Evolutionary conservation across 768 basidiomycete species (phyloP), one percentile per base, ranked within the genome.

Genomic region (Obba rivulosa): DNA sequence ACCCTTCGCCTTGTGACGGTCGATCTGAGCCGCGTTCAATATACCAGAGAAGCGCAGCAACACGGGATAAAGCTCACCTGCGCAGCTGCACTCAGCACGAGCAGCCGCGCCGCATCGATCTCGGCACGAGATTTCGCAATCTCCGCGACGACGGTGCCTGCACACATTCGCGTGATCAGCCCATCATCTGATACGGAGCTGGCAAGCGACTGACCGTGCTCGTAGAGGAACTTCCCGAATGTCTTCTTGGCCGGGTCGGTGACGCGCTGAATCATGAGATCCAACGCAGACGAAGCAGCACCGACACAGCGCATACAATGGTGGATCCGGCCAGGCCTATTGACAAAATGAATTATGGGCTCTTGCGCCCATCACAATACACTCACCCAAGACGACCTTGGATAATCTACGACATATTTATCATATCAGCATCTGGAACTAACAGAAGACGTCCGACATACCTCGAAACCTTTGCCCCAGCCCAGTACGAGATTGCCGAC

Each of bases 261-360:
- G 20, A 94, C 92, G 8, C 96, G 81, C 57, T 84, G 79, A 39
- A 99, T 76, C 81, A 97, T 83, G 43, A 88, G 68, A 60, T 96
- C 91, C 48, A 98, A 70, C 2, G 95, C 87, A 20, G 79, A 75
- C 51, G 85, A 81, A 1, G 96, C 96, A 18, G 78, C 78, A 18
- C 96, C 96, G 49, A 99, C 90, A 8, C 91, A 88, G 34, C 96
- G 83, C 96, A 99, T 99, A 74, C 95, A 96, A 62, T 94, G 91
- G 60, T 95, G 93, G 58, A 95, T 88, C 47, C 93, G 85, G n/a
- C 93, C 93, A 43, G 93, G 93, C 36, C 91, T 92, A 52, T 34
- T 7, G 20, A 25, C 0, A 16, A 21, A 37, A 24, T 34, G 9
- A 44, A 14, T 20, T 13, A n/a, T n/a, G 4, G 17, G 3, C 20